phyloP scores from a whole-genome alignment of 2,329 filamentous ascomycete genomes.

The Ophiostoma sp. region DNA sequence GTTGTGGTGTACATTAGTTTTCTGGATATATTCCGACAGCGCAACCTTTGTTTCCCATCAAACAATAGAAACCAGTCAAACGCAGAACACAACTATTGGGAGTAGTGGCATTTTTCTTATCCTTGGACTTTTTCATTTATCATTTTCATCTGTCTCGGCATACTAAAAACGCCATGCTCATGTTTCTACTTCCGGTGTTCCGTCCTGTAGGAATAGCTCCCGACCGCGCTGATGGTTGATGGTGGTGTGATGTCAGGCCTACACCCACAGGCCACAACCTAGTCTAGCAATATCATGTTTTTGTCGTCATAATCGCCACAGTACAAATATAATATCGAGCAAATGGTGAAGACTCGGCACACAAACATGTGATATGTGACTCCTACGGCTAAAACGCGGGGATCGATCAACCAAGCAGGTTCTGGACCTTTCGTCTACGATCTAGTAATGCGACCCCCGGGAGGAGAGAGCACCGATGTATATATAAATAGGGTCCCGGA shows the following conservation, averaged over 20 bases:
- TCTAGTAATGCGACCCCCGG: background rate
- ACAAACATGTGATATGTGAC: slow-evolving; percentile 9
- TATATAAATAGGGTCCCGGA: background rate
- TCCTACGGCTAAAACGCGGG: background rate
- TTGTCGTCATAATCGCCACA: slow-evolving; percentile 1
- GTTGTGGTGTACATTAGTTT: too few relatives aligned
- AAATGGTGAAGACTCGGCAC: background rate
- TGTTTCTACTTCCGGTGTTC: background rate
- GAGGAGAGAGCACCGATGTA: background rate
- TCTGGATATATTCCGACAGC: too few relatives aligned
- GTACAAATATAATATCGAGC: background rate
- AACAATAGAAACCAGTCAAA: too few relatives aligned
- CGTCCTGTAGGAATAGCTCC: background rate
- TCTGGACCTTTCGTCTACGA: background rate
- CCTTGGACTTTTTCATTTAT: background rate
- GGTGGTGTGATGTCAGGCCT: slow-evolving; percentile 10
- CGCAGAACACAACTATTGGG: too few relatives aligned
- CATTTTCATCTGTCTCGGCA: background rate
- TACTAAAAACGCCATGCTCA: too few relatives aligned
- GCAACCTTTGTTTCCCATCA: too few relatives aligned
- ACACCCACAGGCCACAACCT: background rate
- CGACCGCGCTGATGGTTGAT: background rate
- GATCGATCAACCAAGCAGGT: background rate
- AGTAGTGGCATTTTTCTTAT: too few relatives aligned
- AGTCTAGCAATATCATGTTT: background rate